A percentile compares a stretch with the other conserved stretches of the same genome.
phyloP scores from a whole-genome alignment of 371 early-diverging fungal species.

The Parasitella parasitica region DNA sequence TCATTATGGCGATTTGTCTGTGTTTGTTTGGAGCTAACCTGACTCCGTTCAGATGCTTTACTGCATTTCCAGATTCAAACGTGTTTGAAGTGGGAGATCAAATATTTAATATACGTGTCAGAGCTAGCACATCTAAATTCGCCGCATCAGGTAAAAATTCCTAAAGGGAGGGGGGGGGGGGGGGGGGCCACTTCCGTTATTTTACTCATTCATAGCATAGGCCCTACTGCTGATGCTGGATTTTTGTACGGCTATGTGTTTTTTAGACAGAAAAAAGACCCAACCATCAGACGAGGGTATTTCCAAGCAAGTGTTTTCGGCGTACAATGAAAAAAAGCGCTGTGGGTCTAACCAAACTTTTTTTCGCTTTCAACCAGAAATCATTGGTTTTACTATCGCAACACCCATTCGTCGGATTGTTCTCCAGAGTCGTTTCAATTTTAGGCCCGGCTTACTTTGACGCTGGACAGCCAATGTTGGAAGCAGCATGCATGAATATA shows the following conservation, averaged over 20 bases:
- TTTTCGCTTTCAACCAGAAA: conserved; percentile 58
- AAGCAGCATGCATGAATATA: conserved; percentile 81
- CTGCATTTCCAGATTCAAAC: conserved; percentile 95
- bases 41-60: conserved; percentile 69
- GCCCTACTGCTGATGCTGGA: conserved; percentile 69
- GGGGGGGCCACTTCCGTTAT: not conserved
- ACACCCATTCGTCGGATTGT: conserved; percentile 86
- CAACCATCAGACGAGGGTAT: conserved; percentile 84
- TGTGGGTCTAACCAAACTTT: not conserved
- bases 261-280: conserved; percentile 90
- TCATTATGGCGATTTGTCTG: not conserved
- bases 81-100: conserved; percentile 90
- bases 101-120: conserved; percentile 85
- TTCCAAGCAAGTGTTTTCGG: conserved; percentile 65
- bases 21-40: not conserved
- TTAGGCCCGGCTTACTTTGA: conserved; percentile 83
- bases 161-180: no score
- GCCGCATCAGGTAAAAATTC: conserved; percentile 56
- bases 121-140: conserved; percentile 62
- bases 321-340: not conserved
- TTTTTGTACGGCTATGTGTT: conserved; percentile 92
- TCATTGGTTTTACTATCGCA: conserved; percentile 87
- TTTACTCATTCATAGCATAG: conserved; percentile 14
- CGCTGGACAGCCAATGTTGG: conserved; percentile 74
- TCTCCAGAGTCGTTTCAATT: conserved; percentile 68